Evolutionary conservation across 2,329 filamentous ascomycete genomes (phyloP).

Genomic region (Xylariaceae sp.): DNA sequence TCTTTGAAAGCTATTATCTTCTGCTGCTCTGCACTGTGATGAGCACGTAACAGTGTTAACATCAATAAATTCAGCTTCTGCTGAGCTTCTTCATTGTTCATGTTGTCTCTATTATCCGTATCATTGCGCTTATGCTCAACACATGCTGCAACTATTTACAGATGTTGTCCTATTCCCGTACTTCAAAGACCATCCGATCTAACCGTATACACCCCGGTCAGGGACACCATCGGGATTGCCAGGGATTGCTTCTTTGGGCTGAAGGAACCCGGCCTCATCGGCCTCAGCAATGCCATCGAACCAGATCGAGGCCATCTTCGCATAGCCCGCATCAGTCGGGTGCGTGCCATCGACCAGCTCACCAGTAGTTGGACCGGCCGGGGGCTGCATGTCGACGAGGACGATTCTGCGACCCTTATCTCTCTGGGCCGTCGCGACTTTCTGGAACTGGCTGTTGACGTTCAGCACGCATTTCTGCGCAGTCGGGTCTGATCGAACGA

Average conservation of each 20-base stretch:
- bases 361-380: constrained; percentile 22
- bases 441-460: constrained; percentile 30
- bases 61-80: too few relatives aligned
- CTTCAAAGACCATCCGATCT: not conserved
- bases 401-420: constrained; percentile 26
- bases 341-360: constrained; percentile 35
- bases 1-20: too few relatives aligned
- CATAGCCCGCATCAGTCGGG: constrained; percentile 34
- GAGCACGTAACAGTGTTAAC: too few relatives aligned
- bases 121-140: too few relatives aligned
- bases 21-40: too few relatives aligned
- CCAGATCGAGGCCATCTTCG: constrained; percentile 35
- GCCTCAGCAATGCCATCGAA: constrained; percentile 31
- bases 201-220: constrained; percentile 15
- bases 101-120: too few relatives aligned
- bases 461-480: constrained; percentile 24
- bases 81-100: too few relatives aligned
- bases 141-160: too few relatives aligned
- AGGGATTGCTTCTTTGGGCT: constrained; percentile 18
- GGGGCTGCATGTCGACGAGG: constrained; percentile 33
- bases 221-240: constrained; percentile 24
- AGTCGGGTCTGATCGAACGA: constrained; percentile 26
- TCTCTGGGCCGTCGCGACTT: constrained; percentile 23
- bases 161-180: too few relatives aligned
- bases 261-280: constrained; percentile 20